Percentiles rank a stretch among this genome's conserved stretches.
phyloP scores from a whole-genome alignment of 2,329 filamentous ascomycete species.

The Cryoendolithus antarcticus region DNA sequence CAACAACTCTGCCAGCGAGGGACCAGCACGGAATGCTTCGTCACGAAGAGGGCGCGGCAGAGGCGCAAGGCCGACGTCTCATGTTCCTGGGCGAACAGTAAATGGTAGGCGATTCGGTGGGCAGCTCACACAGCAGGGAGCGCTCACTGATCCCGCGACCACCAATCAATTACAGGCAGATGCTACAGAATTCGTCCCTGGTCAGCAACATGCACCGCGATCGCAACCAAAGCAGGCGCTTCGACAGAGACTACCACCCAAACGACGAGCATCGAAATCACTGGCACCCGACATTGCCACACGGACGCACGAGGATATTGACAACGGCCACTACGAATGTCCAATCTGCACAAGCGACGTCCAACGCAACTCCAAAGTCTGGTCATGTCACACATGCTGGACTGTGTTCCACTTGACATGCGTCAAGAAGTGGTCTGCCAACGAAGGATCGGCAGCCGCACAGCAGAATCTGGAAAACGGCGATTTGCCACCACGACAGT shows the following conservation, averaged over 20 bases:
- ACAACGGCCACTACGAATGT: slow-evolving; percentile 81
- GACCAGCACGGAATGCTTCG: neutral
- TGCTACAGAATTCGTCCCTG: slow-evolving; percentile 40
- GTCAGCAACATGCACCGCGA: slow-evolving; percentile 24
- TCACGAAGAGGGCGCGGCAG: slow-evolving; percentile 12
- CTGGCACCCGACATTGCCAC: slow-evolving; percentile 56
- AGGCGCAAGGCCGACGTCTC: slow-evolving; percentile 8
- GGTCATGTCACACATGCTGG: slow-evolving; percentile 88
- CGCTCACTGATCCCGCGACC: slow-evolving; percentile 11
- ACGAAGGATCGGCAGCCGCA: slow-evolving; percentile 53
- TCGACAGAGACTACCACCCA: slow-evolving; percentile 9
- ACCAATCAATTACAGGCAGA: slow-evolving; percentile 32
- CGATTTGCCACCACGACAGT: slow-evolving; percentile 45
- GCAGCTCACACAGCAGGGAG: slow-evolving; percentile 26
- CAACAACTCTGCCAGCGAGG: too few relatives aligned
- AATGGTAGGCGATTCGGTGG: slow-evolving; percentile 38
- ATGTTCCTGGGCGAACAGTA: slow-evolving; percentile 14
- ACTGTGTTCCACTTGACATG: slow-evolving; percentile 84
- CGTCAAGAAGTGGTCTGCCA: slow-evolving; percentile 81
- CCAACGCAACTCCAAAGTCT: slow-evolving; percentile 63
- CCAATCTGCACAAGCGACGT: slow-evolving; percentile 86
- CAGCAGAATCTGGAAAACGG: slow-evolving; percentile 42
- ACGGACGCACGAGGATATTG: slow-evolving; percentile 39
- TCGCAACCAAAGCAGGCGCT: slow-evolving; percentile 27
- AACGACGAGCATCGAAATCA: slow-evolving; percentile 33